Conservation (phyloP, 2,329 filamentous ascomycete genomes). For the Beauveria asiatica region DNA sequence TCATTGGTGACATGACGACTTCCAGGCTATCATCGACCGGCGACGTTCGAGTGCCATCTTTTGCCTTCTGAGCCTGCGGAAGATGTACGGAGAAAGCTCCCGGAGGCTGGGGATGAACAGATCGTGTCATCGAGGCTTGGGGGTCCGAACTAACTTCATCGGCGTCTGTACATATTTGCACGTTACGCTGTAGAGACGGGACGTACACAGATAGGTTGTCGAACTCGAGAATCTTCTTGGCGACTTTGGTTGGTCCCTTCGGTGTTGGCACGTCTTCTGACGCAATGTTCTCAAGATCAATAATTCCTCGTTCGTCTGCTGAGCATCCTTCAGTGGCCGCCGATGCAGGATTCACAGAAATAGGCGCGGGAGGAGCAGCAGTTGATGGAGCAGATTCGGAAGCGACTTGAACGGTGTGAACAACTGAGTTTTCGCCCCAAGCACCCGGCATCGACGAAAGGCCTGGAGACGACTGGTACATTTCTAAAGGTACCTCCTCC, state of each 20-base stretch:
- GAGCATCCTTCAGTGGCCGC: background rate
- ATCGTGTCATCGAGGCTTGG: constrained; percentile 26
- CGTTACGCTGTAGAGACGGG: constrained; percentile 40
- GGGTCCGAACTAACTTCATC: constrained; percentile 22
- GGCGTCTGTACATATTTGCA: constrained; percentile 26
- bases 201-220: constrained; percentile 45
- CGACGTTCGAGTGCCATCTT: background rate
- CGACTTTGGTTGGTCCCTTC: constrained; percentile 43
- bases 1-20: constrained; percentile 42
- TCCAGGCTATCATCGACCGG: constrained; percentile 33
- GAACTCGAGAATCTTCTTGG: constrained; percentile 46
- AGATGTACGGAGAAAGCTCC: constrained; percentile 51
- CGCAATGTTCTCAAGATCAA: background rate
- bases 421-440: constrained; percentile 35
- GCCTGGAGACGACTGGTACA: background rate
- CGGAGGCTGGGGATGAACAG: constrained; percentile 44
- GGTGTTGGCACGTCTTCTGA: constrained; percentile 40
- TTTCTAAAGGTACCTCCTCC: background rate
- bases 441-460: constrained; percentile 39
- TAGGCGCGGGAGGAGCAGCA: background rate
- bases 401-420: constrained; percentile 3
- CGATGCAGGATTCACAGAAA: background rate
- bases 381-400: constrained; percentile 10
- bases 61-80: background rate
- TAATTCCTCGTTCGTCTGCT: background rate